Evolutionary conservation across 768 basidiomycete species (phyloP), one percentile per base, ranked within the genome.

Genomic region (Pholiota microspora): DNA sequence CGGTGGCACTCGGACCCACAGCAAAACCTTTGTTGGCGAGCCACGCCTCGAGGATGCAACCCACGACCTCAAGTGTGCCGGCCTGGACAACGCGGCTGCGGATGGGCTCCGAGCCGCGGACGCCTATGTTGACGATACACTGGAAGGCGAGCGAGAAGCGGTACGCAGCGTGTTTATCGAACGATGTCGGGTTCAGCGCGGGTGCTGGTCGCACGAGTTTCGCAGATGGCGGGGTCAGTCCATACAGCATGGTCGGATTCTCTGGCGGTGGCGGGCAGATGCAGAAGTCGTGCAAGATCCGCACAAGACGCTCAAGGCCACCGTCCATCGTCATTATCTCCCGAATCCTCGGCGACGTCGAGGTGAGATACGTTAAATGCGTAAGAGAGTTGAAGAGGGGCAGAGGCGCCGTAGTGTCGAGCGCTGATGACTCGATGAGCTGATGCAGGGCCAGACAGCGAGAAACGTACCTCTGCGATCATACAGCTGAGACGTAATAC

Each of bases 291-390:
- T 89, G 89, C 8, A 96, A 78, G 58, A 99, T 92, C 54, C 90
- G 84, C 12, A 98, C 90, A 27, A 99, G 86, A 12, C 96, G 88
- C 67, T 99, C 97, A 15, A 99, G 84, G 1, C 97, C 97, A 45
- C 97, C 97, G 65, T 98, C 96, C 81, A 90, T 87, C 25, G 94
- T 96, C 83, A 99, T 91, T 62, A 97, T 98, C 73, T 99, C 97
- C 55, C 96, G 88, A 73, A 99, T 98, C 51, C 94, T 86, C 1
- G 97, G 95, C 0, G 95, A 97, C 5, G 97, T 98, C 0, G 93
- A 94, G 7, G 96, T 98, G 59, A 99, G 88, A 73, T 97, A 95
- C 47, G 91, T 90, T 53, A 98, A 88, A 74, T 97, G 94, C 27
- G 92, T 94, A 49, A 98, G 85, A 35, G 95, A 98, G 75, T 97